Evolutionary conservation across 1,139 yeast species (phyloP).

Genomic region (Scheffersomyces illinoinensis): DNA sequence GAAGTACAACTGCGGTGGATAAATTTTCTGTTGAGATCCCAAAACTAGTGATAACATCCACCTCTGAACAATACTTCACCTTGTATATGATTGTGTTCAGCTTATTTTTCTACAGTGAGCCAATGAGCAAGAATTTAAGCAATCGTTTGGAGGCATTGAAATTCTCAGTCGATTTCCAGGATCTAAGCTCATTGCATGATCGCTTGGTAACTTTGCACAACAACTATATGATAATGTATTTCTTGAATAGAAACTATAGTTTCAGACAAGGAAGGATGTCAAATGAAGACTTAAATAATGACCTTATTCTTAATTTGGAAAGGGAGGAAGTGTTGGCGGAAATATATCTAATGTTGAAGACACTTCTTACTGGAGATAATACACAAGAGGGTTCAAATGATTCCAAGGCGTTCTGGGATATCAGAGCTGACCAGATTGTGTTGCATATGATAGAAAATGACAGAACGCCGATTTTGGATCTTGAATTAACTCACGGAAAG

Average conservation of each 20-base stretch:
- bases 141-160: constrained; percentile 42
- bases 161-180: constrained; percentile 46
- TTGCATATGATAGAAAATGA: constrained; percentile 47
- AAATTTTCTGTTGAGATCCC: constrained; percentile 43
- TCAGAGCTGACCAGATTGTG: constrained; percentile 54
- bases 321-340: constrained; percentile 33
- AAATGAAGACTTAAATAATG: constrained; percentile 41
- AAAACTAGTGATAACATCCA: constrained; percentile 38
- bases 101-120: constrained; percentile 44
- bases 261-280: constrained; percentile 35
- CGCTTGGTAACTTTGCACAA: constrained; percentile 29
- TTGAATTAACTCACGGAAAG: constrained; percentile 39
- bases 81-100: constrained; percentile 37
- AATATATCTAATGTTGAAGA: constrained; percentile 38
- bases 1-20: constrained; percentile 10
- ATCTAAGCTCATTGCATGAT: constrained; percentile 30
- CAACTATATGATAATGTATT: constrained; percentile 23
- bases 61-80: constrained; percentile 45
- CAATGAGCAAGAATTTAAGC: constrained; percentile 35
- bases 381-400: constrained; percentile 17
- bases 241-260: constrained; percentile 33
- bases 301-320: constrained; percentile 27
- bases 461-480: constrained; percentile 41
- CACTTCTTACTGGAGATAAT: constrained; percentile 42
- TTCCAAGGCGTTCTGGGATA: constrained; percentile 52